Percentiles rank a stretch among this genome's conserved stretches.
These are phyloP conservation scores for Pilobolus umbonatus DNA, from an alignment of 192 early-diverging fungal genomes.

Conservation along the genomic window DNA sequence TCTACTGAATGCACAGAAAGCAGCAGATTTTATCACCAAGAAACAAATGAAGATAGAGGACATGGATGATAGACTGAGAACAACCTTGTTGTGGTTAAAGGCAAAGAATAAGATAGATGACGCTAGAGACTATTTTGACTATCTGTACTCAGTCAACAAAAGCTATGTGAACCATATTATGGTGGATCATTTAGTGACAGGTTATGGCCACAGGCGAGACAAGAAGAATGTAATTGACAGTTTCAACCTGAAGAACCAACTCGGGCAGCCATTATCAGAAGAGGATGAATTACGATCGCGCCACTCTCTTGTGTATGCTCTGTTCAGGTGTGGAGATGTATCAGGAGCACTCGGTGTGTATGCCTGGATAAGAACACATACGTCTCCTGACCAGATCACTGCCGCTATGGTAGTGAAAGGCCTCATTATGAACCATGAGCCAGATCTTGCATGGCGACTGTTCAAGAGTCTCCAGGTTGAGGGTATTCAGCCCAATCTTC, in stretches of 20 bases:
- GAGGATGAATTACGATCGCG: not conserved
- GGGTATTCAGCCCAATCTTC: conserved; percentile 22
- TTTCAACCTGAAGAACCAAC: conserved; percentile 2
- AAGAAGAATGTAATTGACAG: conserved; percentile 8
- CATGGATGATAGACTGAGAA: conserved; percentile 13
- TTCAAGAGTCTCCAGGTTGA: conserved; percentile 13
- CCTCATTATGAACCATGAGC: conserved; percentile 22
- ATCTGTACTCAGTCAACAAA: conserved; percentile 5
- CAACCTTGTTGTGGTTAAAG: conserved; percentile 22
- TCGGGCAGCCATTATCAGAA: not conserved
- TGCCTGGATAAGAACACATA: conserved; percentile 11
- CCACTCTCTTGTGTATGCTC: conserved; percentile 13
- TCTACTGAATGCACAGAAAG: conserved; percentile 2
- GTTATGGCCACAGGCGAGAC: conserved; percentile 7
- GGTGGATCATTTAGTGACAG: conserved; percentile 26
- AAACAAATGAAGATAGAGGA: not conserved
- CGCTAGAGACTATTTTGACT: conserved; percentile 12
- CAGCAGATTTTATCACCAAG: not conserved
- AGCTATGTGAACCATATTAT: conserved; percentile 13
- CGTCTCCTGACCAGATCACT: conserved; percentile 23
- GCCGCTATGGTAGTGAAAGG: conserved; percentile 29
- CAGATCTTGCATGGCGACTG: conserved; percentile 21
- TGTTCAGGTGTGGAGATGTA: conserved; percentile 27
- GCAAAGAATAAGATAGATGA: conserved; percentile 8
- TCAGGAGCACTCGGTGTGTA: conserved; percentile 20